phyloP scores from a whole-genome alignment of 192 early-diverging fungal genomes.

The Chytriomyces sp. region DNA sequence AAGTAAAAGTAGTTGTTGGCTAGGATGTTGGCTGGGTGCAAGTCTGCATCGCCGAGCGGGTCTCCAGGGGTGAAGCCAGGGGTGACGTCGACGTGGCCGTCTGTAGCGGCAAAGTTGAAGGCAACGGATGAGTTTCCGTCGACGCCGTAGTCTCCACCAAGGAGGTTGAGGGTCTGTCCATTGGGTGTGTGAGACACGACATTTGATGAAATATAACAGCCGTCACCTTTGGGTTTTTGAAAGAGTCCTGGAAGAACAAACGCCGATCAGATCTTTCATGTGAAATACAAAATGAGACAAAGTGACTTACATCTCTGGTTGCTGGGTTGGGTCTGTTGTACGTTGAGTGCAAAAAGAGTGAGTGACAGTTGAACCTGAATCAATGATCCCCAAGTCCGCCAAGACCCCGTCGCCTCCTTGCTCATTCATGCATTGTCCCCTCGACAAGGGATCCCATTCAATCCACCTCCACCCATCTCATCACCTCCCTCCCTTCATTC shows the following conservation, averaged over 20 bases:
- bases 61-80: neutral
- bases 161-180: conserved; percentile 20
- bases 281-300: no score
- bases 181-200: neutral
- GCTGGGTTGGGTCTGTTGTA: neutral
- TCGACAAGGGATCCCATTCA: neutral
- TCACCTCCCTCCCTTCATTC: neutral
- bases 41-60: neutral
- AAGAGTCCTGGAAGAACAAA: neutral
- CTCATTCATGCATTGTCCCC: no score
- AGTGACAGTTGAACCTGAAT: neutral
- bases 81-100: conserved; percentile 4
- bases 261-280: neutral
- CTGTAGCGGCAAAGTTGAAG: conserved; percentile 24
- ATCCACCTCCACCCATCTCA: neutral
- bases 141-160: conserved; percentile 36
- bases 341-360: neutral
- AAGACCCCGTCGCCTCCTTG: neutral
- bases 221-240: conserved; percentile 1
- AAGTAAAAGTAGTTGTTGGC: conserved; percentile 37
- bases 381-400: no score
- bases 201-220: neutral
- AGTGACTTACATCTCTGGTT: no score
- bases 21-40: conserved; percentile 19
- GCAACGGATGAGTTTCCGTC: neutral